A percentile compares a stretch with the other conserved stretches of the same genome.
Conservation (phyloP, 2,329 filamentous ascomycete species). For the Penicillium psychrosexuale region DNA sequence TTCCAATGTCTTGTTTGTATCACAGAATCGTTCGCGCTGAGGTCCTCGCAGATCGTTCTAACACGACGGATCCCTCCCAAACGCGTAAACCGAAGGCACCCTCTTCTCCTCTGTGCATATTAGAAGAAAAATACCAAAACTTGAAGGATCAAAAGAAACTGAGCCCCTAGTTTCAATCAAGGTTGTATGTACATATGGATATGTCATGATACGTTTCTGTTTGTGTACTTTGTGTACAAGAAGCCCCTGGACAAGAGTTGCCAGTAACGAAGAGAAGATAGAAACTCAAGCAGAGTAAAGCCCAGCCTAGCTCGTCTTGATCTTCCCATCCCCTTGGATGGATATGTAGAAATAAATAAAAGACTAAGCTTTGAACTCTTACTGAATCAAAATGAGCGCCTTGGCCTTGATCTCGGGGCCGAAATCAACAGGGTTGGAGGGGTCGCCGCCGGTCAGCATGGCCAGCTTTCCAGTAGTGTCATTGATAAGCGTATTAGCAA, state of each 20-base stretch:
- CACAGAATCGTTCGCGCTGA: too few species aligned
- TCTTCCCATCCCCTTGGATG: neutral
- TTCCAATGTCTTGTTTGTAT: too few species aligned
- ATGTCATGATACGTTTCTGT: neutral
- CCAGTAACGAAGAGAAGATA: neutral
- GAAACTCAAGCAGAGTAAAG: neutral
- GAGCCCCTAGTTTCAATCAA: neutral
- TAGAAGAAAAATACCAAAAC: neutral
- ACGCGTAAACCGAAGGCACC: too few species aligned
- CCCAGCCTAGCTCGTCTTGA: too few species aligned
- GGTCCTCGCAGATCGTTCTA: too few species aligned
- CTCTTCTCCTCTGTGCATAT: neutral
- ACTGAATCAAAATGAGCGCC: constrained; percentile 19
- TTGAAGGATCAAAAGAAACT: neutral
- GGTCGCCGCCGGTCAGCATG: constrained; percentile 29
- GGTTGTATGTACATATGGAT: neutral
- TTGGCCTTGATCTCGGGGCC: constrained; percentile 28
- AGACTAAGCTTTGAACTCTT: neutral
- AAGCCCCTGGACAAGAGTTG: neutral
- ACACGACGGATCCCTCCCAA: too few species aligned
- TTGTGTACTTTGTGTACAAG: neutral
- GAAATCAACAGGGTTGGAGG: constrained; percentile 27
- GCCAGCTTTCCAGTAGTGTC: constrained; percentile 30
- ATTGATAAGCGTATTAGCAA: constrained; percentile 27
- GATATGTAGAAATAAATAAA: neutral